These are phyloP conservation scores for Buxus sempervirens DNA, from an alignment of 164 flowering plant species.

Conservation along the genomic window DNA sequence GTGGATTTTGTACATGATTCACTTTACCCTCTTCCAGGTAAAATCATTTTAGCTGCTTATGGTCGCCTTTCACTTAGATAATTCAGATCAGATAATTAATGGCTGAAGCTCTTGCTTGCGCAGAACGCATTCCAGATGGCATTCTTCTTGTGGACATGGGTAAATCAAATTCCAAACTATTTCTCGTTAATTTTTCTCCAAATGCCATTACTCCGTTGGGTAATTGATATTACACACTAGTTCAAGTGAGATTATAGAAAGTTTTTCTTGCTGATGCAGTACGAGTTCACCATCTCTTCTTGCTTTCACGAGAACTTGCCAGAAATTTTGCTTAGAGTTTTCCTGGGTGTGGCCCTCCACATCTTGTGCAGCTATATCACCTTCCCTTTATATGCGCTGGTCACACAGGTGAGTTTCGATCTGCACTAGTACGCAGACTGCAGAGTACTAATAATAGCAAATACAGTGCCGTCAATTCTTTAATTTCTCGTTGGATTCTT, in stretches of 20 bases:
- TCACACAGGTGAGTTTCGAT: conserved; percentile 56
- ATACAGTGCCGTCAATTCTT: neutral
- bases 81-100: neutral
- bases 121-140: conserved; percentile 85
- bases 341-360: conserved; percentile 48
- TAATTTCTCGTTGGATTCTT: too few species aligned
- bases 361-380: conserved; percentile 67
- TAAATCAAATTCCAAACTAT: conserved; percentile 14
- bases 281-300: conserved; percentile 39
- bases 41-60: too few species aligned
- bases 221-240: too few species aligned
- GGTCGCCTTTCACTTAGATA: too few species aligned
- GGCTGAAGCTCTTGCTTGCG: neutral
- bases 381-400: conserved; percentile 67
- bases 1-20: conserved; percentile 58
- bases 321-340: conserved; percentile 28
- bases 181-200: too few species aligned
- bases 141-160: conserved; percentile 58
- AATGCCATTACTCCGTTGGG: too few species aligned
- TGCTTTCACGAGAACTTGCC: conserved; percentile 53
- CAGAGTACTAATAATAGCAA: neutral
- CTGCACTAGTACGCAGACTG: too few species aligned
- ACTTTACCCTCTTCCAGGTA: conserved; percentile 66
- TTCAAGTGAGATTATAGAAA: too few species aligned
- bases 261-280: too few species aligned